These are phyloP conservation scores for Setaria viridis DNA, from an alignment of 202 grass and related monocot genomes.

Conservation along the genomic window DNA sequence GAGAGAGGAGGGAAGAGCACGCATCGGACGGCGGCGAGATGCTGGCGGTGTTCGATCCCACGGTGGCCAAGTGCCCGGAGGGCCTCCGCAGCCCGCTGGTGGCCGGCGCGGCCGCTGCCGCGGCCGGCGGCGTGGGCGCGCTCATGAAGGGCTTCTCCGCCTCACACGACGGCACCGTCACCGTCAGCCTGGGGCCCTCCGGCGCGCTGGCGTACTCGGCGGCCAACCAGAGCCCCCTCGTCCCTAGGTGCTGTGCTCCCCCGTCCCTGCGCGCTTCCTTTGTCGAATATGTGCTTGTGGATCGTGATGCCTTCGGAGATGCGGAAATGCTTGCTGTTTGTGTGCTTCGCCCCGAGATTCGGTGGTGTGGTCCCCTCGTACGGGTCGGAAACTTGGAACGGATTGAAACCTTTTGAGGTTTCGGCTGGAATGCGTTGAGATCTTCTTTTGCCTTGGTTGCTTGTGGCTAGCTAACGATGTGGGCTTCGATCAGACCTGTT, in stretches of 20 bases:
- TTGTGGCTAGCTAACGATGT: not conserved
- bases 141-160: constrained; percentile 69
- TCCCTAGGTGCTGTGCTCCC: constrained; percentile 59
- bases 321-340: not conserved
- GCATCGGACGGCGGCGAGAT: constrained; percentile 55
- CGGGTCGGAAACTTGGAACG: too few species aligned
- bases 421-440: constrained; percentile 1
- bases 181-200: constrained; percentile 68
- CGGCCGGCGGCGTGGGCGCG: constrained; percentile 51
- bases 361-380: not conserved
- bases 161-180: constrained; percentile 67
- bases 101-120: constrained; percentile 26
- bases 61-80: constrained; percentile 93
- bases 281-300: not conserved
- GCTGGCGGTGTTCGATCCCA: constrained; percentile 85
- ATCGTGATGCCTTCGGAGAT: not conserved
- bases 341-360: constrained; percentile 25
- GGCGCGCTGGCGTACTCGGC: constrained; percentile 74
- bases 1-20: constrained; percentile 5
- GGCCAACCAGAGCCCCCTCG: constrained; percentile 66
- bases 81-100: constrained; percentile 70
- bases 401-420: not conserved
- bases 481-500: not conserved
- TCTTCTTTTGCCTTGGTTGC: constrained; percentile 21
- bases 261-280: not conserved